Base-by-base conservation (phyloP, 169 alveolate species). In the Plasmodium falciparum region DNA sequence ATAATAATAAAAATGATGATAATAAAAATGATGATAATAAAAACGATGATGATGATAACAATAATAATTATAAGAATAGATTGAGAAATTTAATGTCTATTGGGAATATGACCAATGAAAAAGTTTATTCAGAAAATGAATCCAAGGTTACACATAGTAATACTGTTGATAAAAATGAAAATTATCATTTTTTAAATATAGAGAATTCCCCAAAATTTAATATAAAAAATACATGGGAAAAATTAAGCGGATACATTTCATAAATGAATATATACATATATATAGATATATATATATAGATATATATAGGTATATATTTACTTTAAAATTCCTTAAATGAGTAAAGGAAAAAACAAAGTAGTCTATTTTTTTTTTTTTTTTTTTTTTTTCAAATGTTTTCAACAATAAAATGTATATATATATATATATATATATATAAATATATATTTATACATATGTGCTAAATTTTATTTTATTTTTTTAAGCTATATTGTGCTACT, bases 201-300 rank as follows among this genome's bases (percentile, higher is more conserved):
- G 71, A 22, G 47, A 70, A 78, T 12, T 33, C 89, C 6, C 78
- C 89, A 11, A 78, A 78, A 58, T 78, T 78, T 78, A 78, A 78
- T 66, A 78, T 78, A 26, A 78, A 78, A 78, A 78, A 78, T 71
- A 78, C 89, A 20, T 78, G 89, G 89, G 89, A 78, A 47, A 78
- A 66, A 45, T 24, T 78, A 58, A 78, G 89, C 26, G 89, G 89
- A 22, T 78, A 65, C 49, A 78, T 78, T 66, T 78, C 89, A 45
- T 78, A 66, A 49, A 58, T 66, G 11, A 33, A 33, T 67, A 24
- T 13, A 67, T 61, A 61, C n/a, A 17, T 39, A 33, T 33, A 33
- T 33, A 33, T 33, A 39, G 5, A 39, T 33, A 29, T 33, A 33
- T 33, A 33, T 33, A 26, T 26, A 26, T 26, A 5, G 4, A 39